Evolutionary conservation across 2,329 filamentous ascomycete genomes (phyloP).

Genomic region (Fusarium protoensiforme): DNA sequence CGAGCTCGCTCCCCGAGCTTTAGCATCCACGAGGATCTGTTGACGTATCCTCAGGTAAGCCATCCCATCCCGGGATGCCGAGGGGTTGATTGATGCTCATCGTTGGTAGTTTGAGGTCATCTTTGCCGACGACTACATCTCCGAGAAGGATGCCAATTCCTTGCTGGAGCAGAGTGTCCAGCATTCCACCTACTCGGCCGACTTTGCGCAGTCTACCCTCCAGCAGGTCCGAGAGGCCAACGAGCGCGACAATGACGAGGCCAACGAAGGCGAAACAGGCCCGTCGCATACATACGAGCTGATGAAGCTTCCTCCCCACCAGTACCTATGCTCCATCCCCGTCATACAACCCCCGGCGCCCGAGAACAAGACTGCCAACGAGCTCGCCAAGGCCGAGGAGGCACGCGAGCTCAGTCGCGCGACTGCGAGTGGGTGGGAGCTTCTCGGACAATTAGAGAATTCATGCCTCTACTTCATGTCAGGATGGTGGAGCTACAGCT

Average conservation of each 20-base stretch:
- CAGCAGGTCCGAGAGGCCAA: conserved; percentile 43
- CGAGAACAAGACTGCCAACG: conserved; percentile 74
- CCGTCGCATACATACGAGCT: conserved; percentile 71
- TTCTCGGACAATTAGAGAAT: conserved; percentile 81
- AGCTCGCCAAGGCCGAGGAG: conserved; percentile 77
- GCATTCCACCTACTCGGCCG: conserved; percentile 54
- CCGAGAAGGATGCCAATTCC: conserved; percentile 74
- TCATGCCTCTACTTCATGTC: conserved; percentile 85
- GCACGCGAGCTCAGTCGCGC: conserved; percentile 83
- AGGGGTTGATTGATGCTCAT: conserved; percentile 16
- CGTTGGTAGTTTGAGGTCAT: conserved; percentile 78
- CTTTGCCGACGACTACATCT: conserved; percentile 78
- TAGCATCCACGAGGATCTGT: conserved; percentile 87
- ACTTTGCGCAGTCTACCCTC: conserved; percentile 54
- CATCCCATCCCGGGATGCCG: neutral
- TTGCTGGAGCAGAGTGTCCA: conserved; percentile 60
- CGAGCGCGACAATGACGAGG: conserved; percentile 45
- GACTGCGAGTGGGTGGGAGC: conserved; percentile 80
- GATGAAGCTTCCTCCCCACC: conserved; percentile 75
- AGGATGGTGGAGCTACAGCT: conserved; percentile 97
- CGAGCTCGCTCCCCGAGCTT: conserved; percentile 69
- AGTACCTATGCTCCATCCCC: conserved; percentile 88
- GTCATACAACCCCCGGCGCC: conserved; percentile 67
- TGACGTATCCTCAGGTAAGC: conserved; percentile 86
- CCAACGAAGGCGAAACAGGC: conserved; percentile 10